A percentile compares a stretch with the other conserved stretches of the same genome.
Conservation (phyloP, 306 rosid genomes). For the Nissolia schottii region DNA sequence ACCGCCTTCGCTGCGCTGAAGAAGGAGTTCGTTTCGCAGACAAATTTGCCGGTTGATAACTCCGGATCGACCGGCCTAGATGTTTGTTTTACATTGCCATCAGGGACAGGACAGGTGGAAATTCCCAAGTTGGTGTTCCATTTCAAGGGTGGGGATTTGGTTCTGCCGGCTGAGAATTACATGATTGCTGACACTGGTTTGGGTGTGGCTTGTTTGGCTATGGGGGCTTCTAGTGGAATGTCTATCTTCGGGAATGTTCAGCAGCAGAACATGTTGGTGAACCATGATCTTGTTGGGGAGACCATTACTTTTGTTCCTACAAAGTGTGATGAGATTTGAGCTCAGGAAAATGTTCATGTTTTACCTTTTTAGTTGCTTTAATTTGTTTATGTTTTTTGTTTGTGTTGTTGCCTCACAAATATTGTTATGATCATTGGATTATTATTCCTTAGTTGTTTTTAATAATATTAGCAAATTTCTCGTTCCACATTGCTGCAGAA, state of each 20-base stretch:
- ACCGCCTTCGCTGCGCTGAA: conserved; percentile 40
- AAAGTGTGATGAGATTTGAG: conserved; percentile 36
- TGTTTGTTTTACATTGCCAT: conserved; percentile 57
- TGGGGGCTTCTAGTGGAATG: conserved; percentile 60
- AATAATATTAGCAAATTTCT: conserved; percentile 13
- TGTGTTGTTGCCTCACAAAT: not conserved
- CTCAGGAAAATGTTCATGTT: not conserved
- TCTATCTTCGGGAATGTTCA: conserved; percentile 64
- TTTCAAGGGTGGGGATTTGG: conserved; percentile 66
- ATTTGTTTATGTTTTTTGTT: no score
- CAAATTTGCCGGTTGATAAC: conserved; percentile 33
- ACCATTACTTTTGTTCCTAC: conserved; percentile 39
- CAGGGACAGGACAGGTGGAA: conserved; percentile 29
- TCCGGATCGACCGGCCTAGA: conserved; percentile 56
- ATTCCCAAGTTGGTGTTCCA: conserved; percentile 68
- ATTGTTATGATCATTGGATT: conserved; percentile 15
- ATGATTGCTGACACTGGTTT: conserved; percentile 47
- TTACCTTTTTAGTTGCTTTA: not conserved
- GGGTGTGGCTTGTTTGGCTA: conserved; percentile 70
- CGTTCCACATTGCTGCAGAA: not conserved
- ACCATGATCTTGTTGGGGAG: conserved; percentile 41
- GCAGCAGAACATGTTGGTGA: conserved; percentile 51
- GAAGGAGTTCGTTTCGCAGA: conserved; percentile 57
- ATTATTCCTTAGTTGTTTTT: conserved; percentile 19
- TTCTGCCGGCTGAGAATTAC: conserved; percentile 59